Percentiles rank a stretch among this genome's conserved stretches.
phyloP scores from a whole-genome alignment of 305 asterid species.

The Fraxinus baroniana region DNA sequence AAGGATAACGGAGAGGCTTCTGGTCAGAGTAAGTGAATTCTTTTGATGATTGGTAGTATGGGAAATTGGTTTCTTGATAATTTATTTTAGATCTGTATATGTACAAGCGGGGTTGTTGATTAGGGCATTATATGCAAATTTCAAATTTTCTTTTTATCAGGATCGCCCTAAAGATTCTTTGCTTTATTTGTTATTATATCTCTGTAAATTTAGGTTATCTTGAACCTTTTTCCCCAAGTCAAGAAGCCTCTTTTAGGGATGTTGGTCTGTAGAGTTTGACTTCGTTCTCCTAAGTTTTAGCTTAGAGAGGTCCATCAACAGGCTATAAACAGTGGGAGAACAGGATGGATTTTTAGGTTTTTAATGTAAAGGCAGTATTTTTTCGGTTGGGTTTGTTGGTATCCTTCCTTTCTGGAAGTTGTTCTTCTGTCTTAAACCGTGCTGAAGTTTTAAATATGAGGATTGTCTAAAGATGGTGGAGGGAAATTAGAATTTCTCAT shows the following conservation, averaged over 20 bases:
- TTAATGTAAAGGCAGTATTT: neutral
- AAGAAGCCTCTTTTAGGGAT: neutral
- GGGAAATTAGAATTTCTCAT: neutral
- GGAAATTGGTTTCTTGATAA: neutral
- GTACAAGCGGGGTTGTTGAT: neutral
- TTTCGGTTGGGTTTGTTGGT: neutral
- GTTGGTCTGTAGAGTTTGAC: neutral
- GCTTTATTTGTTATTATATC: neutral
- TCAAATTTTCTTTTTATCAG: neutral
- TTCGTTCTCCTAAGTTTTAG: neutral
- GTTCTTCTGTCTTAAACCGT: neutral
- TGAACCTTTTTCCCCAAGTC: neutral
- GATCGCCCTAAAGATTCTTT: neutral
- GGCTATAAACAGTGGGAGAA: neutral
- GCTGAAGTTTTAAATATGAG: neutral
- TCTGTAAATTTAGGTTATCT: neutral
- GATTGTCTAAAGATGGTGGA: neutral
- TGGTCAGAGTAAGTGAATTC: slow-evolving; percentile 39
- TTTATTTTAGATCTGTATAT: neutral
- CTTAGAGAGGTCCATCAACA: neutral
- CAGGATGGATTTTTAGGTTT: neutral
- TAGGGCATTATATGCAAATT: neutral
- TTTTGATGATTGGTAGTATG: neutral
- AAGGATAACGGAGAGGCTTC: slow-evolving; percentile 8
- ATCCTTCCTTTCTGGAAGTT: neutral